Evolutionary conservation across 2,329 filamentous ascomycete species (phyloP), one percentile per base, ranked within the genome.

Genomic region (Stemphylium vesicarium): DNA sequence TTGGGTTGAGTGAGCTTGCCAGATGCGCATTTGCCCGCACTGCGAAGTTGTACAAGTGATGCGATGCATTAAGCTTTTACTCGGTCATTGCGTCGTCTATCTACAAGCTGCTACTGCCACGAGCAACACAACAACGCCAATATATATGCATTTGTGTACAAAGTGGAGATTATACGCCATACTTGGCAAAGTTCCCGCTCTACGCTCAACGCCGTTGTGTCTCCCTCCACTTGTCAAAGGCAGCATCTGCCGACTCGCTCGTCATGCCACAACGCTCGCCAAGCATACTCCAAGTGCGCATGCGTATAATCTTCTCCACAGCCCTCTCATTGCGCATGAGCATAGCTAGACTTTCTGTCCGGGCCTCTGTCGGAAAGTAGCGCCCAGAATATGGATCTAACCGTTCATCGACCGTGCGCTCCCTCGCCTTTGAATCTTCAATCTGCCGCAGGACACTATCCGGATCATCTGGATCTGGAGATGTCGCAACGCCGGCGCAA

Each of bases 301-400:
- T 82, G 61, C 95, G 84, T 46, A 99, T 85, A 50, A 96, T 95
- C 52, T 81, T 83, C 77, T 96, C 91, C 13, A 96, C 85, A 35
- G 85, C 84, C 68, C 86, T 84, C 78, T 96, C 91, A 71, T 90
- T 89, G 64, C 89, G 82, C 53, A 96, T 79, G 47, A 93, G 72
- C 37, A 81, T 82, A 9, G 92, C 92, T 57, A 99, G 75, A 43
- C 84, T 85, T 77, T 97, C 90, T 0, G 92, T 95, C 60, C 92
- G 83, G 12, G 90, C 83, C 77, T 98, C 92, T 46, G 81, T 79
- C 0, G 90, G 87, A 65, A 94, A 94, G 73, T 91, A 96, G 20
- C 94, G 82, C 6, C 82, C 89, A 9, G 90, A 93, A 72, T 99
- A 99, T 2, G 95, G 95, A 78, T 99, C 95, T 54, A 97, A 75